Base-by-base conservation (phyloP, 192 early-diverging fungal genomes). In the Backusella morwellensis region DNA sequence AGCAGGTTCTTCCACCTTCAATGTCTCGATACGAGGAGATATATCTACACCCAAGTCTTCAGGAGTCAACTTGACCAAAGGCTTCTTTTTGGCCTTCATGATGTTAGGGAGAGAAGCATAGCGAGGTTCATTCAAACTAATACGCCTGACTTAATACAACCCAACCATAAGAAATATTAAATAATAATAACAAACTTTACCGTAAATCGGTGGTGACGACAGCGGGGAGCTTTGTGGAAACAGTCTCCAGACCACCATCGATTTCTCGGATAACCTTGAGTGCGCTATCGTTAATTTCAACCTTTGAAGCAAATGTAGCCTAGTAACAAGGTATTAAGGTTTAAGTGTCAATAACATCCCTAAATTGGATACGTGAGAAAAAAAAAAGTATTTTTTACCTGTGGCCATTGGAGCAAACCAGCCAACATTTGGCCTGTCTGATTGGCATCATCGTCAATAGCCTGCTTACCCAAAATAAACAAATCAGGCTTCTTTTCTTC, bases 31-130 rank as follows among this genome's bases (percentile, higher is more conserved):
- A 6, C 94, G 90, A 74, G 92, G 91, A 76, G 84, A 91, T 70
- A 98, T 87, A 74, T 98, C 96, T 15, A 99, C 92, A 38, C 88
- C 92, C 34, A 98, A 87, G 50, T 96, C 92, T 38, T 87, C 88
- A n/a, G 93, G 93, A 9, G 91, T 88, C 34, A 94, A 66, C 81
- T 92, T 95, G 66, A 86, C 84, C 74, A 99, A 81, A 54, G 95
- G 94, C 92, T 99, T 99, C 91, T 98, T 98, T 88, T 97, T 99
- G 72, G 98, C 98, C 90, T 99, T 99, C 97, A 98, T 98, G 80
- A 98, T 98, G 87, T 93, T 95, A 44, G 89, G 95, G 63, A 99
- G 89, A 56, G 98, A 97, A 19, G 95, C 98, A 80, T 95, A 99
- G 68, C 97, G 90, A 35, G 98, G 98, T 80, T 92, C 92, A 87